These are phyloP conservation scores for Verticillium isaacii DNA, from an alignment of 2,329 filamentous ascomycete species.

Conservation along the genomic window DNA sequence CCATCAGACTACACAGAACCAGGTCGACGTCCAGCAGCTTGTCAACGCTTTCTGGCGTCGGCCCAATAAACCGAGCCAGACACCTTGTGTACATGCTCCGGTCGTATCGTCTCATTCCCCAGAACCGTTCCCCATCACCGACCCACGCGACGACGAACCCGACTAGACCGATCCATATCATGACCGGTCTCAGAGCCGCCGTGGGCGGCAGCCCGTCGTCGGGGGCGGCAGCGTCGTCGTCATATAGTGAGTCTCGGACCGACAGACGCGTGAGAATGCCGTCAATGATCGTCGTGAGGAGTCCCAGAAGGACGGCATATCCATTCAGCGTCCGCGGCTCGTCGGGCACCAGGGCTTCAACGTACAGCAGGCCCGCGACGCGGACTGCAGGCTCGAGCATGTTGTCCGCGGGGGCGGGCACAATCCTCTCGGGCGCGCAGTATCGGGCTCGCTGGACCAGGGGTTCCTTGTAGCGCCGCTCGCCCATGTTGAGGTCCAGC, in stretches of 20 bases:
- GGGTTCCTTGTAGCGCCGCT: not conserved
- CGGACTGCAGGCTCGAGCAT: constrained; percentile 22
- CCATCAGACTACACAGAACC: constrained; percentile 14
- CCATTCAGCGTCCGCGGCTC: constrained; percentile 24
- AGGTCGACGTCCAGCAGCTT: constrained; percentile 15
- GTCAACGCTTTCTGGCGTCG: constrained; percentile 11
- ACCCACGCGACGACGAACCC: constrained; percentile 19
- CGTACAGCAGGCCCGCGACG: constrained; percentile 21
- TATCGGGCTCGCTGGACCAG: not conserved
- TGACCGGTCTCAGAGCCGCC: constrained; percentile 12
- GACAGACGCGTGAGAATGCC: constrained; percentile 3
- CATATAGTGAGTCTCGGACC: not conserved
- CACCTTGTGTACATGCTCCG: constrained; percentile 18
- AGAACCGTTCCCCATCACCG: constrained; percentile 6
- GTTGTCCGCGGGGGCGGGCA: constrained; percentile 3
- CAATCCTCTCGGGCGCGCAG: not conserved
- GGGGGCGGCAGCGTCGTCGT: not conserved
- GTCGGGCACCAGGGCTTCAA: constrained; percentile 26
- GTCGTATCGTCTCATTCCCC: constrained; percentile 12
- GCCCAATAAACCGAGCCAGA: constrained; percentile 14
- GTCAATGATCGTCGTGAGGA: constrained; percentile 19
- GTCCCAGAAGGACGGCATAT: constrained; percentile 21
- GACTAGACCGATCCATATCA: constrained; percentile 22
- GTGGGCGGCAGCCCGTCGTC: constrained; percentile 5
- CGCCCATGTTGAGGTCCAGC: not conserved